phyloP scores from a whole-genome alignment of 2,329 filamentous ascomycete genomes.

The Pseudopyricularia cyperi region DNA sequence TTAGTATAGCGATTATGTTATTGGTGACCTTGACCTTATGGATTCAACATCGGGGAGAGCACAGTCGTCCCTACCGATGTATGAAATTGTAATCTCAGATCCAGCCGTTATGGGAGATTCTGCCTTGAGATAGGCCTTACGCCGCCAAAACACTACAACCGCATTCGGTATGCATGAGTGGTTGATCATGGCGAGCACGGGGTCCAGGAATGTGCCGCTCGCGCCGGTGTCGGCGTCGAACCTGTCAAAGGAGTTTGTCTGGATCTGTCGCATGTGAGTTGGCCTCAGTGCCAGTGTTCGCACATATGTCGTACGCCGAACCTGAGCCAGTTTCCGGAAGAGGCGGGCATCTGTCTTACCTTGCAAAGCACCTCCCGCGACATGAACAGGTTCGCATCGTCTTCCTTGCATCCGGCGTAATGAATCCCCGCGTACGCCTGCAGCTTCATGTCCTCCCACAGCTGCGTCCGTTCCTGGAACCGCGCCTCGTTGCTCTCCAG shows the following conservation, averaged over 20 bases:
- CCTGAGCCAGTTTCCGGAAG: background rate
- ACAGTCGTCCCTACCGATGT: constrained; percentile 33
- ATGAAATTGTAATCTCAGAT: constrained; percentile 48
- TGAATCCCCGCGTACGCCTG: constrained; percentile 36
- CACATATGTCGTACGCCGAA: background rate
- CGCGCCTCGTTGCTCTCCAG: constrained; percentile 33
- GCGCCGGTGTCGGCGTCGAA: constrained; percentile 37
- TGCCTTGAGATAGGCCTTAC: constrained; percentile 36
- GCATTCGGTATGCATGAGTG: constrained; percentile 51
- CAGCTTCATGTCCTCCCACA: constrained; percentile 34
- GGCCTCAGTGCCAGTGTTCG: background rate
- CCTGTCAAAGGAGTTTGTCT: constrained; percentile 49
- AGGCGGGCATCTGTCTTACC: constrained; percentile 20
- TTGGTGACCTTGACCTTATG: background rate
- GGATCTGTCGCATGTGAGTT: constrained; percentile 26
- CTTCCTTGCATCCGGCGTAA: constrained; percentile 26
- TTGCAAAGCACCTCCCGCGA: constrained; percentile 40
- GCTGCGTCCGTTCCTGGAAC: constrained; percentile 18
- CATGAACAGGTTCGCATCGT: constrained; percentile 19
- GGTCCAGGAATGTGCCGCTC: constrained; percentile 42
- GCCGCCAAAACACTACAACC: constrained; percentile 39
- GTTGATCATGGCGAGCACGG: constrained; percentile 44
- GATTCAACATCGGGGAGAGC: too few relatives aligned
- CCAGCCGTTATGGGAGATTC: constrained; percentile 32
- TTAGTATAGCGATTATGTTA: background rate